Base-by-base conservation (phyloP, 2,329 filamentous ascomycete genomes). In the Huntiella decipiens region DNA sequence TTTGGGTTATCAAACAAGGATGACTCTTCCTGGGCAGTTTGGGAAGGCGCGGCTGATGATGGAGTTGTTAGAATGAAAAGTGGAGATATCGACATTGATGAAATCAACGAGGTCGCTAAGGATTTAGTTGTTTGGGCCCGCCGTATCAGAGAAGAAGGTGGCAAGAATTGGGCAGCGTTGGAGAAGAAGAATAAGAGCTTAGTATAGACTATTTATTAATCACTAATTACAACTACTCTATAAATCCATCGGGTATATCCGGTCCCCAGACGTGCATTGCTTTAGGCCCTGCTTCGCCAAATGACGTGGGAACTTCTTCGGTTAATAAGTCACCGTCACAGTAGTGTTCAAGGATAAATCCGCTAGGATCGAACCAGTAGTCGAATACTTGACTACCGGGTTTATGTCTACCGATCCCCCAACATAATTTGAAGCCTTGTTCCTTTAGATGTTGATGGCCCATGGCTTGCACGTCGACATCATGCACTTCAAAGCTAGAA, bases 331-430 rank as follows among this genome's bases (percentile, higher is more conserved):
- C 79, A 1, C 79, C 78, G 56, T 82, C 79, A 12, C 77, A 73
- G 53, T 82, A 83, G 57, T 81, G 76, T 60, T 80, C 76, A 54
- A 80, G 61, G 58, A 80, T 78, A 55, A 78, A 77, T 0, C 65
- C 64, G 3, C 63, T 66, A 0, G 71, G 70, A 58, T 81, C 77
- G 54, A 72, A 56, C 55, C 56, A 58, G 47, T 58, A 58, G 42
- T 58, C 56, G 53, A 83, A 84, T 44, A 83, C 73, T 60, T 82
- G 79, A 51, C 69, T 74, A 3, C 79, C 79, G 53, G 82, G 65
- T 16, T 82, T 69, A 61, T 83, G 79, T 44, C 79, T 60, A 0
- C 79, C 79, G 0, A 84, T 71, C 1, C 79, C 79, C 79, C 79
- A 84, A 51, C 76, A 76, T 53, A 67, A 71, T 54, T 66, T 67